A percentile compares a stretch with the other conserved stretches of the same genome.
phyloP scores from a whole-genome alignment of 345 rosid genomes.

The Limnanthes douglasii region DNA sequence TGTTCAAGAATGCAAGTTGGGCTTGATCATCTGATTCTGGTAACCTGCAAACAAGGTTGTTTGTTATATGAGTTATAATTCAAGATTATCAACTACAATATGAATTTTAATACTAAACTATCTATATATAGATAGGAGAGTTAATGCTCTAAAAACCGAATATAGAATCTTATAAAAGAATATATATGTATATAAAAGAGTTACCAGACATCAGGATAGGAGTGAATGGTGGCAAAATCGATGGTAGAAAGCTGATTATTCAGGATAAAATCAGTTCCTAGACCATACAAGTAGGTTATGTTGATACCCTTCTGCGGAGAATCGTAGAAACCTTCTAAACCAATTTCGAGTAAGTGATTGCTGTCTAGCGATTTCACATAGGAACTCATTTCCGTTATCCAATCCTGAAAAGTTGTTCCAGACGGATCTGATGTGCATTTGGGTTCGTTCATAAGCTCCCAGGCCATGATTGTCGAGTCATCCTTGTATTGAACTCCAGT shows the following conservation, averaged over 20 bases:
- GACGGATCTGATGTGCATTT: constrained; percentile 33
- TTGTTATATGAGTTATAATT: too few species aligned
- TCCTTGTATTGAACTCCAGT: constrained; percentile 57
- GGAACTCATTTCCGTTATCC: constrained; percentile 56
- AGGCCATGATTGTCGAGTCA: constrained; percentile 63
- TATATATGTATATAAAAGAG: background rate
- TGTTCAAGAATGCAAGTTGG: constrained; percentile 31
- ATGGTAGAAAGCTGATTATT: constrained; percentile 34
- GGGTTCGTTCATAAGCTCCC: constrained; percentile 90
- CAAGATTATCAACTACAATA: too few species aligned
- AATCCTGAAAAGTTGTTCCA: constrained; percentile 34
- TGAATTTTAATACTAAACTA: too few species aligned
- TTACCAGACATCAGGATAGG: constrained; percentile 68
- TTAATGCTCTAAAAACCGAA: background rate
- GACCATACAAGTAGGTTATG: constrained; percentile 12
- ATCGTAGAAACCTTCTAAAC: constrained; percentile 80
- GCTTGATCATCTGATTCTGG: constrained; percentile 28
- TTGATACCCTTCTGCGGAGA: constrained; percentile 20
- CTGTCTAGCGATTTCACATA: constrained; percentile 49
- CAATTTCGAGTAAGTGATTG: constrained; percentile 42
- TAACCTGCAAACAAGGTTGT: constrained; percentile 58
- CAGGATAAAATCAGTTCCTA: constrained; percentile 62
- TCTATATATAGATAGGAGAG: background rate
- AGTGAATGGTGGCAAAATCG: constrained; percentile 57
- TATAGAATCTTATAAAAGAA: constrained; percentile 1